A percentile compares a stretch with the other conserved stretches of the same genome.
Conservation (phyloP, 2,329 filamentous ascomycete species). For the Exophiala spinifera region DNA sequence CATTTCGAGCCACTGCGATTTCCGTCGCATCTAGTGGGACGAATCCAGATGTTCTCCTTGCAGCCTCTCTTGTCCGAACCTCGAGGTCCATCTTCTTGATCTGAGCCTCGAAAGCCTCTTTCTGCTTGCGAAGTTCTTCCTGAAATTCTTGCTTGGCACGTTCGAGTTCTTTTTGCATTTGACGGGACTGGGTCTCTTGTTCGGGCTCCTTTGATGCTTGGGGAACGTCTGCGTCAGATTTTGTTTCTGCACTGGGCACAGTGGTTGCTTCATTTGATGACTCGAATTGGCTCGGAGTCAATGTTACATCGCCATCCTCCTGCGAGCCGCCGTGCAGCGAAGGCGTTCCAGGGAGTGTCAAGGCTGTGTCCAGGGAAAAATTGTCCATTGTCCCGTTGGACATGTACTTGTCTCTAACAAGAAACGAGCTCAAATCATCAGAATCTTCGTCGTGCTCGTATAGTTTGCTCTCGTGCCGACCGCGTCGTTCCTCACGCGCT, state of each 20-base stretch:
- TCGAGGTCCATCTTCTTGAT: slow-evolving; percentile 66
- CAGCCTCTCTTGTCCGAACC: slow-evolving; percentile 52
- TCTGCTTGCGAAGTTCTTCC: slow-evolving; percentile 76
- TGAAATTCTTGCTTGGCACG: slow-evolving; percentile 86
- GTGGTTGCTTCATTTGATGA: slow-evolving; percentile 50
- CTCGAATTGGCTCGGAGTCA: slow-evolving; percentile 73
- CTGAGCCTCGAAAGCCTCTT: slow-evolving; percentile 78
- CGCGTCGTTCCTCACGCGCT: slow-evolving; percentile 78
- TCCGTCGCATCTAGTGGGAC: slow-evolving; percentile 67
- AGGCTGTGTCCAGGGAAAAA: slow-evolving; percentile 87
- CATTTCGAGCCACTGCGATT: slow-evolving; percentile 64
- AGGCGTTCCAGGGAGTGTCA: slow-evolving; percentile 93
- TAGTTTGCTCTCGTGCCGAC: slow-evolving; percentile 55
- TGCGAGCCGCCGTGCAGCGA: slow-evolving; percentile 59
- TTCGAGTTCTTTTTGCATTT: slow-evolving; percentile 78
- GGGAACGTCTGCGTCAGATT: slow-evolving; percentile 66
- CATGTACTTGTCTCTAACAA: slow-evolving; percentile 88
- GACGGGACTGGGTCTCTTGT: slow-evolving; percentile 68
- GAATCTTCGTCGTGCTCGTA: slow-evolving; percentile 71
- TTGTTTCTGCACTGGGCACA: no score
- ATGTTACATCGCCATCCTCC: slow-evolving; percentile 46
- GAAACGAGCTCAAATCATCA: slow-evolving; percentile 84
- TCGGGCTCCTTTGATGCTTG: slow-evolving; percentile 70
- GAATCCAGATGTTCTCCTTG: slow-evolving; percentile 39
- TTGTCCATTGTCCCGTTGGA: slow-evolving; percentile 94